Base-by-base conservation (phyloP, 768 basidiomycete genomes). In the Hemileccinum impolitum region DNA sequence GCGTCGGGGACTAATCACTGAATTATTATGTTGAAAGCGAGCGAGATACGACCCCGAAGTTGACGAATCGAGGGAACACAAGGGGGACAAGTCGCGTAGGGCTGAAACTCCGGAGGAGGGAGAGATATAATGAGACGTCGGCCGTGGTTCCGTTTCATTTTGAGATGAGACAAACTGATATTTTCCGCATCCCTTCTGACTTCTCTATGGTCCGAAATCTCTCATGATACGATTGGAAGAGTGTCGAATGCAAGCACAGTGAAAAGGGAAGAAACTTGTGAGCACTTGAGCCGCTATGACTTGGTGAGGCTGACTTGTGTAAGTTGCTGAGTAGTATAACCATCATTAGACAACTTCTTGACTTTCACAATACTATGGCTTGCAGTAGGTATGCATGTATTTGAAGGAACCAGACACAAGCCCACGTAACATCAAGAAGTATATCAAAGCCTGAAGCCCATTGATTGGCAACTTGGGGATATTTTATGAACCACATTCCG, bases 41-140 rank as follows among this genome's bases (percentile, higher is more conserved):
- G 66, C 80, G 43, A 73, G 78, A 50, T 80, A 78, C 52, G 80
- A 81, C 23, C 70, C 66, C 18, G 75, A 75, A 65, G 66, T 18
- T 64, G 73, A 41, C 64, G 75, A 77, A 13, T 62, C 71, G 18
- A 77, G 71, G 54, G 75, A 75, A 38, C 75, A 70, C 52, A 68
- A 60, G 23, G 70, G 70, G 12, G 58, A 69, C 34, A 63, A 63
- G 48, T 70, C 69, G 13, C 75, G 52, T 23, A 62, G 87, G 41
- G 87, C 75, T 34, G 90, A 91, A 63, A 89, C 84, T 38, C 90
- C 90, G 3, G 90, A 93, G 71, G 90, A 93, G 65, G 90, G 90
- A 21, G 90, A 92, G 64, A 93, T 93, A 58, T 91, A 59, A 76
- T 53, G 41, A n/a, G 26, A 39, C 34, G 32, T 39, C 41, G 32